phyloP scores from a whole-genome alignment of 176 grass and related monocot genomes.

The Canna indica region DNA sequence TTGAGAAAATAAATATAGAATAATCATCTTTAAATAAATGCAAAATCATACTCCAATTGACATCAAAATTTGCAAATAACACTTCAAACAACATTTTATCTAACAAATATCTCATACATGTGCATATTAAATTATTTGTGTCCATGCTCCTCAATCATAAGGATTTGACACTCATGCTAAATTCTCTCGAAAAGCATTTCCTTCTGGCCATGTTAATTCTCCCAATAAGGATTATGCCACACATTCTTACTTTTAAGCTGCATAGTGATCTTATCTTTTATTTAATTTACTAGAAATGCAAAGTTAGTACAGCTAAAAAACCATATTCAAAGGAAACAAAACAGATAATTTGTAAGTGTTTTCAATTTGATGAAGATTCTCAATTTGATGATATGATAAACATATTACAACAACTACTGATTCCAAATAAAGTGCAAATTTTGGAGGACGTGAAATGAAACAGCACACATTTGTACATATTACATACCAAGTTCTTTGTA shows the following conservation, averaged over 20 bases:
- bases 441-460: slow-evolving; percentile 2
- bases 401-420: not conserved
- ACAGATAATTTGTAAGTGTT: not conserved
- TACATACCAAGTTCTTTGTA: slow-evolving; percentile 89
- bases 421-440: not conserved
- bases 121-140: no score
- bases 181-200: no score
- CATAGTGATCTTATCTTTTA: not conserved
- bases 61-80: no score
- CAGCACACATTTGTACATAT: not conserved
- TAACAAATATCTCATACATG: no score
- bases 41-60: no score
- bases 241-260: not conserved
- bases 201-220: no score
- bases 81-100: no score
- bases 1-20: no score
- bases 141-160: no score
- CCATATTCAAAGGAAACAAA: not conserved
- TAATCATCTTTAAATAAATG: no score
- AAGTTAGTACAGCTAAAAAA: not conserved
- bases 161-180: no score
- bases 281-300: not conserved
- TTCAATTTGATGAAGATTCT: not conserved
- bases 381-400: not conserved
- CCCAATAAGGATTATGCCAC: not conserved